Conservation (phyloP, 2,329 filamentous ascomycete genomes). For the Blastomyces gilchristii region DNA sequence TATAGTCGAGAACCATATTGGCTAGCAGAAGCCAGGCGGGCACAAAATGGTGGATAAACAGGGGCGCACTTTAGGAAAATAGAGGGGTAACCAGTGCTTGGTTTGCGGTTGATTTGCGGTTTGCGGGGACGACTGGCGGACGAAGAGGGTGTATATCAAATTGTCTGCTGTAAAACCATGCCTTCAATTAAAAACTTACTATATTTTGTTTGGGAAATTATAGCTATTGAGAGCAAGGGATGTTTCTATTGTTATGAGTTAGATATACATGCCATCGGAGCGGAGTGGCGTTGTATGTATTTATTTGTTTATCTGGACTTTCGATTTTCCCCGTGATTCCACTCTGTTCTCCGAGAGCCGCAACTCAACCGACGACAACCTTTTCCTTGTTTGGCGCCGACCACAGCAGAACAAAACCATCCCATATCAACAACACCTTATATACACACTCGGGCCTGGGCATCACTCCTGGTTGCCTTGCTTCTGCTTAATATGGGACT, state of each 20-base stretch:
- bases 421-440: background rate
- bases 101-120: background rate
- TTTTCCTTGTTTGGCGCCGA: background rate
- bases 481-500: conserved; percentile 6
- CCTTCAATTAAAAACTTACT: background rate
- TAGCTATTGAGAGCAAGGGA: background rate
- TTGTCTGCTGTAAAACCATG: background rate
- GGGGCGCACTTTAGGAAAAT: conserved; percentile 12
- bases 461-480: background rate
- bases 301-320: background rate
- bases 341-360: conserved; percentile 1
- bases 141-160: background rate
- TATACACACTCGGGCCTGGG: background rate
- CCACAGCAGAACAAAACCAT: background rate
- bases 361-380: background rate
- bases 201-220: background rate
- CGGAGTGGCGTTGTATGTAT: background rate
- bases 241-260: background rate
- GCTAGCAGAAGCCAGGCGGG: background rate
- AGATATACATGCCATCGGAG: background rate
- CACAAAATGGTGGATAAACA: background rate
- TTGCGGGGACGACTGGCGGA: background rate
- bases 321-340: conserved; percentile 8
- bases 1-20: conserved; percentile 52
- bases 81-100: conserved; percentile 5